Base-by-base conservation (phyloP, 2,329 filamentous ascomycete genomes). In the Pestalotiopsis sp. region DNA sequence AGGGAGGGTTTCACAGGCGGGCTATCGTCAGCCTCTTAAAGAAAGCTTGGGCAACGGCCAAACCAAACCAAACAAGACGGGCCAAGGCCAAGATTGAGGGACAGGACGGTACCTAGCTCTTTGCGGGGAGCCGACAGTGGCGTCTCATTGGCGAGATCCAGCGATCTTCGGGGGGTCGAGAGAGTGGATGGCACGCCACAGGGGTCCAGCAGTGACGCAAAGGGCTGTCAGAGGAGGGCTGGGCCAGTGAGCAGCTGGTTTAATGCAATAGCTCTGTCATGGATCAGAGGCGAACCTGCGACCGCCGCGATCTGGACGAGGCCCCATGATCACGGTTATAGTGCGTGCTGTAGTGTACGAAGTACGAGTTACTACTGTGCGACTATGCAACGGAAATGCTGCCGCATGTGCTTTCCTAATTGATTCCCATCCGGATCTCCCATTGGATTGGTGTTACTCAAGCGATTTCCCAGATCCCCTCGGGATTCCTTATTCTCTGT, bases 121-220 rank as follows among this genome's bases (percentile, higher is more conserved):
- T 74, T 76, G 75, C 75, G 75, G 75, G 75, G 75, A 73, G 70
- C 56, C 11, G 23, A 20, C 20, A 14, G 23, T 36, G 13, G n/a
- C 3, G 61, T 67, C 20, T 73, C 57, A 73, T 72, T 74, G 71
- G 71, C 36, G n/a, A 23, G 39, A 25, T 45, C 20, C 61, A 25
- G 61, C 61, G 61, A 64, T 64, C 61, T 25, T 52, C 61, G 61
- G 39, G 61, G 39, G 59, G 59, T 62, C 25, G 45, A 36, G 31
- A 36, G 31, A 20, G 59, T 62, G n/a, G n/a, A n/a, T n/a, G 59
- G n/a, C 59, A 38, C 59, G 59, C 59, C 59, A 62, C 59, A 62
- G 59, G 59, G 59, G 25, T 36, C 31, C 45, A 52, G 36, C 14
- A 38, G 59, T 62, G 59, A 62, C 59, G 59, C 17, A 62, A 52